Evolutionary conservation across 1,284 basidiomycete species (phyloP).

Genomic region (Papiliotrema terrestris): DNA sequence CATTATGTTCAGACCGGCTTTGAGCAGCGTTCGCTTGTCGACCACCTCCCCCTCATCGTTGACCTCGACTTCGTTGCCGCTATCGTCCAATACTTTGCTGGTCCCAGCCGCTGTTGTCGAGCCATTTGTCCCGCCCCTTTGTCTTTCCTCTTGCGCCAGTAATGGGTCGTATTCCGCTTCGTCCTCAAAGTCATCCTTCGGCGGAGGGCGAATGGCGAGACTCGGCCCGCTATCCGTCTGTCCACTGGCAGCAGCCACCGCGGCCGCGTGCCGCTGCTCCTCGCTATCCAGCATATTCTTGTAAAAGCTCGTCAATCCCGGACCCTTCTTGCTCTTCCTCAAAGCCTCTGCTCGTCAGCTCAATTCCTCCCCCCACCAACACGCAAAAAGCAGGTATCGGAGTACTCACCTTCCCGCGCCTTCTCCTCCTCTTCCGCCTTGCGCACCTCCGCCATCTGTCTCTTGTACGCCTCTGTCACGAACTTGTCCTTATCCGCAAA

Average conservation of each 20-base stretch:
- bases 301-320: constrained; percentile 85
- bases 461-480: constrained; percentile 95
- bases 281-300: constrained; percentile 74
- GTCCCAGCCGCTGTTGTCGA: background rate
- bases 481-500: constrained; percentile 94
- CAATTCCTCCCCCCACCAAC: background rate
- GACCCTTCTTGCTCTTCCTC: constrained; percentile 53
- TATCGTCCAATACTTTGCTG: constrained; percentile 41
- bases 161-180: constrained; percentile 45
- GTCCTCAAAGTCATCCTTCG: constrained; percentile 28
- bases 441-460: constrained; percentile 89
- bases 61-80: constrained; percentile 85
- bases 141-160: constrained; percentile 31
- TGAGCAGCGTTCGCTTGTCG: constrained; percentile 87
- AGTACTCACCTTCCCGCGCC: constrained; percentile 69
- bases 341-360: constrained; percentile 55
- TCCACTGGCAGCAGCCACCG: constrained; percentile 56
- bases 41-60: constrained; percentile 98
- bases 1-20: constrained; percentile 82
- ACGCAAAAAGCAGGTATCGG: background rate
- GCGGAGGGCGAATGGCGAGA: constrained; percentile 33
- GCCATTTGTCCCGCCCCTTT: constrained; percentile 2
- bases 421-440: constrained; percentile 88
- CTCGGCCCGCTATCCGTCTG: constrained; percentile 51
- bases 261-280: constrained; percentile 75